phyloP scores from a whole-genome alignment of 2,329 filamentous ascomycete species.

The Gyromitra esculenta region DNA sequence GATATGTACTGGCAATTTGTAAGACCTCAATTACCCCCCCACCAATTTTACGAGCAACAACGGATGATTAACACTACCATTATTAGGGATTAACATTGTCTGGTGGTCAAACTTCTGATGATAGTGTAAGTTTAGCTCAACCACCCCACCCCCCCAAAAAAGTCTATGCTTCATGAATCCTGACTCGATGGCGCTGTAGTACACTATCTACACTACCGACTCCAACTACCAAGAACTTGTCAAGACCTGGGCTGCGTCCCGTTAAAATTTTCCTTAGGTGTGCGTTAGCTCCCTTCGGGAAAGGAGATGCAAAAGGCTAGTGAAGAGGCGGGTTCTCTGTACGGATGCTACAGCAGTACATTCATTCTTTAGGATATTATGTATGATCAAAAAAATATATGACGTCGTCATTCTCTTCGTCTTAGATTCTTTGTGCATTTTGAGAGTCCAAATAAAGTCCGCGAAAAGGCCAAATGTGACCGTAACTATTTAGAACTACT shows the following conservation, averaged over 20 bases:
- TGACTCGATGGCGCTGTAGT: slow-evolving; percentile 28
- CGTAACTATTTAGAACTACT: too few relatives aligned
- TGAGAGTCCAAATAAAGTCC: neutral
- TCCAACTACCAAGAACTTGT: slow-evolving; percentile 42
- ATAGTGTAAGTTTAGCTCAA: slow-evolving; percentile 48
- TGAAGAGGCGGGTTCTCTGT: neutral
- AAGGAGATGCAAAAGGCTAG: neutral
- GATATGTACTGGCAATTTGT: slow-evolving; percentile 62
- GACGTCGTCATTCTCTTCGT: neutral
- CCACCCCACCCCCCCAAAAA: neutral
- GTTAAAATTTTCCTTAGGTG: slow-evolving; percentile 11
- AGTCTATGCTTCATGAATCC: neutral
- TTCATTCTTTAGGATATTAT: neutral
- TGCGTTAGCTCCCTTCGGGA: neutral
- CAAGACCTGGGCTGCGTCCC: slow-evolving; percentile 30
- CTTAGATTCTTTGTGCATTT: neutral
- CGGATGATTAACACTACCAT: neutral
- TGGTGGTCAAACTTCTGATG: slow-evolving; percentile 58
- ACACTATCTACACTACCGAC: slow-evolving; percentile 46
- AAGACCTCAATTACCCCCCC: neutral
- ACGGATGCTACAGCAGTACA: neutral
- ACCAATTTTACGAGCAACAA: slow-evolving; percentile 54
- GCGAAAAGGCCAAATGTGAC: too few relatives aligned
- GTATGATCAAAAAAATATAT: slow-evolving; percentile 2
- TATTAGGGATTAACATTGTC: slow-evolving; percentile 56